Base-by-base conservation (phyloP, 805 yeast genomes). In the Metschnikowia lachancei region DNA sequence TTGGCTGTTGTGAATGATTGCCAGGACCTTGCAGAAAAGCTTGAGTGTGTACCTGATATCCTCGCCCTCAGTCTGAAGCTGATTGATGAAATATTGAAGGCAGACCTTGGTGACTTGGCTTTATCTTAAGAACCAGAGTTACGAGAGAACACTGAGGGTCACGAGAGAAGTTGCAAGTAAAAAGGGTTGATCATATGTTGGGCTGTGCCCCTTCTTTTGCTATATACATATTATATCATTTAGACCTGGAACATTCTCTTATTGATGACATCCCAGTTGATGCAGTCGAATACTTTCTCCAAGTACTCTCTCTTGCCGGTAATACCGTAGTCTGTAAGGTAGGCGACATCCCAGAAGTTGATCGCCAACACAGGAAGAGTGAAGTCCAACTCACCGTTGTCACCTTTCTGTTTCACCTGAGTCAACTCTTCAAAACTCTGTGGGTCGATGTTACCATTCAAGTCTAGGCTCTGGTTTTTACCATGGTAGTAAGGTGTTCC, bases 291-390 rank as follows among this genome's bases (percentile, higher is more conserved):
- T 60, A 83, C 82, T 52, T 83, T 83, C 50, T 78, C 78, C 54
- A 94, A 75, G 66, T 86, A 94, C 43, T 77, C 72, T 36, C 78
- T 72, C 69, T 84, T 85, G 19, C 94, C 95, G 42, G 65, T 71
- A 43, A 87, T 76, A 39, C 97, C 96, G 66, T 84, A 92, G 66
- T 94, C 98, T 22, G 78, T 70, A 37, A 89, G 58, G 64, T 84
- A 94, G n/a, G 96, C 88, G 53, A 82, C 80, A 64, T 92, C 95
- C 96, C 97, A 91, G 55, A 86, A 76, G 65, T 83, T 88, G 53
- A 90, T 75, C 41, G 82, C 86, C 54, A 94, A 74, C 38, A 94
- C 67, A 6, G 94, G 95, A 54, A 90, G 70, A 19, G 82, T 76
- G 70, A 77, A 80, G 62, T 85, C 91, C 54, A 71, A 74, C 33